phyloP scores from a whole-genome alignment of 305 asterid genomes.

The Fraxinus greggii region DNA sequence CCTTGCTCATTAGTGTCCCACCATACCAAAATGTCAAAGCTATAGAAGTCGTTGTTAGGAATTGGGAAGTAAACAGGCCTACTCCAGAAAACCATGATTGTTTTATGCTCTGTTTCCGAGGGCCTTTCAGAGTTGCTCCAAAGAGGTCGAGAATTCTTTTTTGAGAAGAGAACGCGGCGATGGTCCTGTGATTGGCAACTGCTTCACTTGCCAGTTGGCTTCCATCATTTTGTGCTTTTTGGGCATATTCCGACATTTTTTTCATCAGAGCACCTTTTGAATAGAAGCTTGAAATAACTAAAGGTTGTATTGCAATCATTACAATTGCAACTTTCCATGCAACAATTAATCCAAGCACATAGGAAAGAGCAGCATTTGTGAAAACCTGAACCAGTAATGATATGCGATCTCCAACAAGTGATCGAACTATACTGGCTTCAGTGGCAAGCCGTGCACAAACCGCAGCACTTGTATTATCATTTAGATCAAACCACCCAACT shows the following conservation, averaged over 20 bases:
- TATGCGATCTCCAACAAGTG: constrained; percentile 49
- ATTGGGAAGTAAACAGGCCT: constrained; percentile 46
- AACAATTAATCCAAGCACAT: constrained; percentile 31
- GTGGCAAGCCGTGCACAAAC: constrained; percentile 39
- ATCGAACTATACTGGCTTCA: constrained; percentile 40
- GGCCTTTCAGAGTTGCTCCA: constrained; percentile 37
- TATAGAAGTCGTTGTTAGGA: constrained; percentile 32
- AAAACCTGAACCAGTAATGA: constrained; percentile 41
- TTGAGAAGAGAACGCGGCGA: constrained; percentile 52
- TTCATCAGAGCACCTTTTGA: constrained; percentile 38
- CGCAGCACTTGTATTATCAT: constrained; percentile 39
- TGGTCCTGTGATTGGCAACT: constrained; percentile 46
- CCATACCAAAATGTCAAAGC: constrained; percentile 62
- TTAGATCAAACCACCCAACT: constrained; percentile 45
- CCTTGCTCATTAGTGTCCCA: constrained; percentile 38
- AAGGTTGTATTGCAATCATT: constrained; percentile 44
- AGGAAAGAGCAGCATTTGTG: constrained; percentile 32
- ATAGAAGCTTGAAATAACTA: constrained; percentile 39
- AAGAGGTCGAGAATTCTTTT: constrained; percentile 38
- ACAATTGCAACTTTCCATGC: constrained; percentile 50
- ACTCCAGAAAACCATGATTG: constrained; percentile 59
- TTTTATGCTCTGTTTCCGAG: constrained; percentile 37
- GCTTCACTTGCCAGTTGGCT: constrained; percentile 62
- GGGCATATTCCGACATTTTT: constrained; percentile 44
- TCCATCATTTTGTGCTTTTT: constrained; percentile 49